phyloP scores from a whole-genome alignment of 345 rosid species.

The Gossypioides kirkii region DNA sequence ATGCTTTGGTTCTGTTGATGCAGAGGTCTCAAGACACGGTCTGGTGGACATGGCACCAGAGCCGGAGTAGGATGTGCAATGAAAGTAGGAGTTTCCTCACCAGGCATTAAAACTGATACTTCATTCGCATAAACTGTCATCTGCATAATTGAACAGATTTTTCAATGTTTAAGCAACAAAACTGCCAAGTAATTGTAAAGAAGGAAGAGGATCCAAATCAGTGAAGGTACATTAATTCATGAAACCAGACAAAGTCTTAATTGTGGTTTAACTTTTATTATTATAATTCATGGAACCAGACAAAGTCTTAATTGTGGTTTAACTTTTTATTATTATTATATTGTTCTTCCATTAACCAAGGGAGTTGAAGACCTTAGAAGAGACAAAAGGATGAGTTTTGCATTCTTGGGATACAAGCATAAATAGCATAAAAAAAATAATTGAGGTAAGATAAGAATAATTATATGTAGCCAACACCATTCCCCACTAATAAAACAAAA shows the following conservation, averaged over 20 bases:
- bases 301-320: constrained; percentile 2
- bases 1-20: constrained; percentile 9
- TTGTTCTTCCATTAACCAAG: not conserved
- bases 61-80: constrained; percentile 72
- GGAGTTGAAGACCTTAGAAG: not conserved
- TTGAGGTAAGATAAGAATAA: constrained; percentile 12
- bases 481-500: constrained; percentile 13
- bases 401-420: not conserved
- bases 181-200: not conserved
- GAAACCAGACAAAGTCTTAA: constrained; percentile 5
- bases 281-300: not conserved
- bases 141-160: constrained; percentile 30
- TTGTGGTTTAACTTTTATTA: not conserved
- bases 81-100: constrained; percentile 73
- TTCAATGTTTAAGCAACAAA: not conserved
- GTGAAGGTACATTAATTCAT: not conserved
- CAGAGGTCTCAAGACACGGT: constrained; percentile 23
- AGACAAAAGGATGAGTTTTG: constrained; percentile 12
- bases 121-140: constrained; percentile 73
- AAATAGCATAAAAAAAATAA: constrained; percentile 5
- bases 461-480: constrained; percentile 6
- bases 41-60: constrained; percentile 47
- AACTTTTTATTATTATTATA: not conserved
- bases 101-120: constrained; percentile 92
- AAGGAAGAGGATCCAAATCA: not conserved